phyloP scores from a whole-genome alignment of 2,329 filamentous ascomycete species.

The Cladosporium colombiae region DNA sequence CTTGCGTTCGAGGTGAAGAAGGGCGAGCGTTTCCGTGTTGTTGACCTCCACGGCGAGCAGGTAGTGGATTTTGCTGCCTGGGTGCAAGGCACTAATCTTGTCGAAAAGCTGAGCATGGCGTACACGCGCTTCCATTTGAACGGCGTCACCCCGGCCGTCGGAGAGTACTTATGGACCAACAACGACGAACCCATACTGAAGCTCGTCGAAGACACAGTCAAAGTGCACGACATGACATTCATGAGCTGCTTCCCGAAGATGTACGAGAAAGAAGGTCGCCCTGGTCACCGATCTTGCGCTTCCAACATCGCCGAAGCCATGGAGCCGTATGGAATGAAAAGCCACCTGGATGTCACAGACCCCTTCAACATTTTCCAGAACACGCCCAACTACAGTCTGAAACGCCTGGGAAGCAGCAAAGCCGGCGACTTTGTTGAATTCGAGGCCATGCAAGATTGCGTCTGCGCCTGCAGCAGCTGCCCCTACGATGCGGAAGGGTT shows the following conservation, averaged over 20 bases:
- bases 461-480: slow-evolving; percentile 42
- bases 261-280: slow-evolving; percentile 37
- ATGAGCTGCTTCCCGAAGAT: slow-evolving; percentile 44
- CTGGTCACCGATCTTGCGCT: slow-evolving; percentile 41
- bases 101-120: slow-evolving; percentile 42
- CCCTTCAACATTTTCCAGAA: slow-evolving; percentile 47
- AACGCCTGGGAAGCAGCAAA: slow-evolving; percentile 40
- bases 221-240: slow-evolving; percentile 45
- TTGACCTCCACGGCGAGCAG: slow-evolving; percentile 44
- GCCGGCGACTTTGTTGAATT: slow-evolving; percentile 44
- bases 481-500: slow-evolving; percentile 43
- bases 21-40: slow-evolving; percentile 41
- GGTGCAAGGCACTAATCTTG: slow-evolving; percentile 32
- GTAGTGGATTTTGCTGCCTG: slow-evolving; percentile 45
- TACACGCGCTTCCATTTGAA: slow-evolving; percentile 43
- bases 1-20: slow-evolving; percentile 40
- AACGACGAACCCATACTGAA: slow-evolving; percentile 39
- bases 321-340: slow-evolving; percentile 38
- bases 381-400: slow-evolving; percentile 42
- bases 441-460: slow-evolving; percentile 38
- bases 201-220: slow-evolving; percentile 41
- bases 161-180: slow-evolving; percentile 43
- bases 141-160: slow-evolving; percentile 39
- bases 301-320: slow-evolving; percentile 43
- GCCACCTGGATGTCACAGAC: slow-evolving; percentile 39